Conservation (phyloP, 2,329 filamentous ascomycete genomes). For the Penicillium polonicum region DNA sequence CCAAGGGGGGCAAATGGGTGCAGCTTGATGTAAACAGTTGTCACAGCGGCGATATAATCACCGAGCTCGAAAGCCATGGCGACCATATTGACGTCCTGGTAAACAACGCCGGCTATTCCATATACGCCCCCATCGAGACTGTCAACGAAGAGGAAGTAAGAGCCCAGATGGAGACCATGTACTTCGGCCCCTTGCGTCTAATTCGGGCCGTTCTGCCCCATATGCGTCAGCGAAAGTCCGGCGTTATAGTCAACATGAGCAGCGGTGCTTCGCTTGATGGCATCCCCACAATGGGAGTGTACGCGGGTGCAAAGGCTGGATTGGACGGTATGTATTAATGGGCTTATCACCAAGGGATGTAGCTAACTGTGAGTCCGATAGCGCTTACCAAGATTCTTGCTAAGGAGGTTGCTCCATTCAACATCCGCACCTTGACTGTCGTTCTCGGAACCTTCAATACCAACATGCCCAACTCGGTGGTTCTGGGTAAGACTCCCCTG, state of each 20-base stretch:
- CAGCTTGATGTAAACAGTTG: conserved; percentile 15
- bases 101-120: conserved; percentile 26
- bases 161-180: conserved; percentile 26
- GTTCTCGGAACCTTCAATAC: not conserved
- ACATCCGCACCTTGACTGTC: not conserved
- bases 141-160: conserved; percentile 26
- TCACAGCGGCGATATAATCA: conserved; percentile 1
- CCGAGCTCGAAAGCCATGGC: not conserved
- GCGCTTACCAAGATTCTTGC: not conserved
- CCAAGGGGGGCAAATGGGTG: conserved; percentile 16
- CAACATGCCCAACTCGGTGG: not conserved
- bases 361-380: not conserved
- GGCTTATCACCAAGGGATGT: not conserved
- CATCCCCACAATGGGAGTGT: conserved; percentile 25
- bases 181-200: conserved; percentile 28
- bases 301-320: conserved; percentile 30
- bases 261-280: conserved; percentile 25
- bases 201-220: conserved; percentile 26
- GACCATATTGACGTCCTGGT: conserved; percentile 17
- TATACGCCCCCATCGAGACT: conserved; percentile 27
- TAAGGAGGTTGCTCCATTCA: not conserved
- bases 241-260: conserved; percentile 28
- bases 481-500: not conserved
- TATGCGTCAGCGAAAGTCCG: conserved; percentile 25
- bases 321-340: conserved; percentile 24